Percentiles rank a stretch among this genome's conserved stretches.
phyloP scores from a whole-genome alignment of 768 basidiomycete genomes.

The Russula lepida region DNA sequence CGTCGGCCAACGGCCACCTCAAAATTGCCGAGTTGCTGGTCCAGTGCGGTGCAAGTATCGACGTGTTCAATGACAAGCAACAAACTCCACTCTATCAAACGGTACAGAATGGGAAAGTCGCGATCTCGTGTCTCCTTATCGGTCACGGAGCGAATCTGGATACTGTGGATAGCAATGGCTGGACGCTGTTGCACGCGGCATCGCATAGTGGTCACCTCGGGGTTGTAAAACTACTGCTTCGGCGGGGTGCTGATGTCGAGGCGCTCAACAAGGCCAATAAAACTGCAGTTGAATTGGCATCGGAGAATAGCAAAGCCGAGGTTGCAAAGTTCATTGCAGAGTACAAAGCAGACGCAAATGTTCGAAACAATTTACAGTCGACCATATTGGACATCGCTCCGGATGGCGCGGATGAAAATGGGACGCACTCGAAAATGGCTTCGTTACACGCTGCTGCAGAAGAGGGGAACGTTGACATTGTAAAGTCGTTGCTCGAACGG shows the following conservation, averaged over 20 bases:
- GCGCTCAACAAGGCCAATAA: background rate
- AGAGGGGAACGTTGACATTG: background rate
- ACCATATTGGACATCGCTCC: background rate
- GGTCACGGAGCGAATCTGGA: background rate
- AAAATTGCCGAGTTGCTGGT: background rate
- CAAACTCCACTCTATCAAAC: background rate
- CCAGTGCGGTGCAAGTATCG: background rate
- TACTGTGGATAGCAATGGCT: background rate
- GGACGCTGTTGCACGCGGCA: background rate
- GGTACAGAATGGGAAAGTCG: background rate
- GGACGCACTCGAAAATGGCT: background rate
- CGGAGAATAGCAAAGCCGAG: background rate
- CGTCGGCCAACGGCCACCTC: background rate
- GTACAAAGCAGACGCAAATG: background rate
- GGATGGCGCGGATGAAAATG: background rate
- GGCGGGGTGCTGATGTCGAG: background rate
- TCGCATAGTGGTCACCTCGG: background rate
- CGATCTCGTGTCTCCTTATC: too few relatives aligned
- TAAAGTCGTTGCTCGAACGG: background rate
- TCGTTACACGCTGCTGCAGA: background rate
- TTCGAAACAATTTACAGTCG: background rate
- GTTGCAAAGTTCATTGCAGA: background rate
- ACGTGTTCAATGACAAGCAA: background rate
- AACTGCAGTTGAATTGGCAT: background rate
- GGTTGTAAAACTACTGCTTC: background rate